Conservation (phyloP, 768 basidiomycete genomes). For the Butyriboletus loyo region DNA sequence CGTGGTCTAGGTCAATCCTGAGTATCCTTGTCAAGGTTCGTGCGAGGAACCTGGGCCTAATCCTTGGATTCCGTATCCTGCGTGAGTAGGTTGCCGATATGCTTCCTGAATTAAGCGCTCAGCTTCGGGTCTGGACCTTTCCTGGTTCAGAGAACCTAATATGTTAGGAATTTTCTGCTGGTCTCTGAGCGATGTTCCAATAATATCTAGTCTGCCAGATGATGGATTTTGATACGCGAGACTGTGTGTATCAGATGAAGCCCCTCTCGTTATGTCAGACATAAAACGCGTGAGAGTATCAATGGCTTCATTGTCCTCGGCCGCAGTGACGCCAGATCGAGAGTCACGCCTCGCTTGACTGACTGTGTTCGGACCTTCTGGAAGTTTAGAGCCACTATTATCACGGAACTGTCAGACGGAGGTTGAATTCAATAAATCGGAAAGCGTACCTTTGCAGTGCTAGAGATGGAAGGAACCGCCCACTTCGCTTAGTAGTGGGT, state of each 20-base stretch:
- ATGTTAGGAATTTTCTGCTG: neutral
- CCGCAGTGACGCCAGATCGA: neutral
- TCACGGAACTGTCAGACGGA: conserved; percentile 5
- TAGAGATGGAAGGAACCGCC: neutral
- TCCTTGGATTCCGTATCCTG: conserved; percentile 14
- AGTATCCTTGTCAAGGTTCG: neutral
- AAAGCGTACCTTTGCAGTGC: conserved; percentile 10
- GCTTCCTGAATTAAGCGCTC: conserved; percentile 2
- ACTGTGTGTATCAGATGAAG: neutral
- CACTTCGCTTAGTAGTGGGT: neutral
- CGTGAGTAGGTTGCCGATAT: conserved; percentile 5
- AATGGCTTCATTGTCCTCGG: neutral
- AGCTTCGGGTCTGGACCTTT: neutral
- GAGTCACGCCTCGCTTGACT: neutral
- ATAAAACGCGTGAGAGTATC: conserved; percentile 8
- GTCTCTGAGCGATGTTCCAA: neutral
- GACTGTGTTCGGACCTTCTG: neutral
- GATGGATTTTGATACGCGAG: conserved; percentile 2
- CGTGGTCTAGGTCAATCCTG: neutral
- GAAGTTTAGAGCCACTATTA: neutral
- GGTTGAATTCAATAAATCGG: neutral
- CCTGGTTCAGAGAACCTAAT: conserved; percentile 1
- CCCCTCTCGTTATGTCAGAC: conserved; percentile 4
- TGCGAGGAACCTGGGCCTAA: conserved; percentile 10
- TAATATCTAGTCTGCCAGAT: neutral